Percentiles rank a stretch among this genome's conserved stretches.
These are phyloP conservation scores for Bimuria novae-zelandiae DNA, from an alignment of 2,329 filamentous ascomycete genomes.

Conservation along the genomic window DNA sequence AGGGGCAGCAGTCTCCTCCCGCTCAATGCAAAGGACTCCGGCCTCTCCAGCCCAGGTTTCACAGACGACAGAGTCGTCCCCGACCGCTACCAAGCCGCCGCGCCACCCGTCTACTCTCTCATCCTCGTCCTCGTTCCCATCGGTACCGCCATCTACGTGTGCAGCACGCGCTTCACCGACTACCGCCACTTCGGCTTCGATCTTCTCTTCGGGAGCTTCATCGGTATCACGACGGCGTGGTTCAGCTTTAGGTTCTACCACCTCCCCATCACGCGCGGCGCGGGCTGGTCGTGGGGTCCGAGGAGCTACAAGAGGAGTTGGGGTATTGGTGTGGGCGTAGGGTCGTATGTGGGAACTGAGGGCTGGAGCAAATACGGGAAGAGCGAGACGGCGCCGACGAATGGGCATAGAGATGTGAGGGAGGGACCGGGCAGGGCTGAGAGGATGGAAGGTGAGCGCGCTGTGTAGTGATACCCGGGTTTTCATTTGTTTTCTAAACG, in stretches of 20 bases:
- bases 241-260: constrained; percentile 87
- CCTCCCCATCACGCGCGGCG: constrained; percentile 74
- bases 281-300: constrained; percentile 88
- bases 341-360: constrained; percentile 54
- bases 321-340: constrained; percentile 69
- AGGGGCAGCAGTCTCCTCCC: constrained; percentile 21
- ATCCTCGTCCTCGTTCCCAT: constrained; percentile 72
- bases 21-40: constrained; percentile 30
- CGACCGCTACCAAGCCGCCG: constrained; percentile 74
- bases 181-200: constrained; percentile 93
- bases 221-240: constrained; percentile 73
- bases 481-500: background rate
- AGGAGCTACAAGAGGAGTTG: constrained; percentile 75
- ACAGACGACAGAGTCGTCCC: constrained; percentile 51
- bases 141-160: constrained; percentile 76
- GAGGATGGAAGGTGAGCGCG: background rate
- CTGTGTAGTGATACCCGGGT: background rate
- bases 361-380: constrained; percentile 44
- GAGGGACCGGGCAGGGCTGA: no score
- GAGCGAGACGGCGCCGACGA: constrained; percentile 8
- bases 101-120: constrained; percentile 80
- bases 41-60: constrained; percentile 17
- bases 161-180: constrained; percentile 84
- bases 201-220: constrained; percentile 79
- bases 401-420: background rate